These are phyloP conservation scores for Alternaria metachromatica DNA, from an alignment of 2,329 filamentous ascomycete species.

Conservation along the genomic window DNA sequence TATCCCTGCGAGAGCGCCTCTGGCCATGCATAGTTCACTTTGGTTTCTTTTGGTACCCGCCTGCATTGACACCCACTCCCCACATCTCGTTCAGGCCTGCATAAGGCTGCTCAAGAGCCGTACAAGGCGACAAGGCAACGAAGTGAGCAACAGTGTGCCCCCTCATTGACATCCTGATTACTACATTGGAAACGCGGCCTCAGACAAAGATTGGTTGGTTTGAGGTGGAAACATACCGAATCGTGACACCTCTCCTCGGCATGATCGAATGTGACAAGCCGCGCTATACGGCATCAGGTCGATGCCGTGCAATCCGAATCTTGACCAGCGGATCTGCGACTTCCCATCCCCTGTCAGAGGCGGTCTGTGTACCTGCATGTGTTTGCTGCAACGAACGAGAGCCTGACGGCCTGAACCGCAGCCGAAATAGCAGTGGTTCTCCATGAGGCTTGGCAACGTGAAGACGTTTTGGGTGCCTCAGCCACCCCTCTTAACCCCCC, in stretches of 20 bases:
- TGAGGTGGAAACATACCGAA: slow-evolving; percentile 10
- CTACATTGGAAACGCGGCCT: background rate
- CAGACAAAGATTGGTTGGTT: slow-evolving; percentile 6
- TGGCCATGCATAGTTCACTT: slow-evolving; percentile 18
- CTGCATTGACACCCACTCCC: slow-evolving; percentile 18
- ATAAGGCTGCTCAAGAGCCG: background rate
- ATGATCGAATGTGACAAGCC: slow-evolving; percentile 17
- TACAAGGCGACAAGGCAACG: background rate
- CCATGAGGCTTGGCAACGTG: slow-evolving; percentile 28
- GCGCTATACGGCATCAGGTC: slow-evolving; percentile 28
- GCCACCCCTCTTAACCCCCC: slow-evolving; percentile 12
- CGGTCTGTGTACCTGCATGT: slow-evolving; percentile 26
- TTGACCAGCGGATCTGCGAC: slow-evolving; percentile 32
- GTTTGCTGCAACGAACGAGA: slow-evolving; percentile 16
- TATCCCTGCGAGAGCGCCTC: slow-evolving; percentile 14
- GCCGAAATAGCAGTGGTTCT: slow-evolving; percentile 31
- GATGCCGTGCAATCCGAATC: slow-evolving; percentile 14
- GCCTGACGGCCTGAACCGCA: slow-evolving; percentile 22
- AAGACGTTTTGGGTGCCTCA: slow-evolving; percentile 28
- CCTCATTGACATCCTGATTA: slow-evolving; percentile 7
- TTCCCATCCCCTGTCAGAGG: slow-evolving; percentile 20
- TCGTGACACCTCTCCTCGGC: slow-evolving; percentile 7
- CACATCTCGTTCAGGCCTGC: slow-evolving; percentile 21
- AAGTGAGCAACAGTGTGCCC: background rate
- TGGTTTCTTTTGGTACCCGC: slow-evolving; percentile 23